Conservation (phyloP, 2,329 filamentous ascomycete species). For the Xylaria arbuscula region DNA sequence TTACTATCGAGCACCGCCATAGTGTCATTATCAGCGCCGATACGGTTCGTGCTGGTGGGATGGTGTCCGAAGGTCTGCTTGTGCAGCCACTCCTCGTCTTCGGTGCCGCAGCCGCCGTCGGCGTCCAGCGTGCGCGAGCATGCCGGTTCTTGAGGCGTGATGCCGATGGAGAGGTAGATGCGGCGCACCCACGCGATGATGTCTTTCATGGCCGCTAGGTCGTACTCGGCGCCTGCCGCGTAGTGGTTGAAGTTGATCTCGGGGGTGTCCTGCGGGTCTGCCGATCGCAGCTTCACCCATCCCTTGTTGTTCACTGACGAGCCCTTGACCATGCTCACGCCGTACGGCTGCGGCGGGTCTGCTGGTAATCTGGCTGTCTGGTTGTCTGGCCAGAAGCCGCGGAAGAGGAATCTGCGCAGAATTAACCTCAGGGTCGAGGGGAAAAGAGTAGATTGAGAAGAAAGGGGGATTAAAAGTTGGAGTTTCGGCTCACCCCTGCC, state of each 20-base stretch:
- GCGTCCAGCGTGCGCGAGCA: conserved; percentile 27
- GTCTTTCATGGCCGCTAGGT: conserved; percentile 55
- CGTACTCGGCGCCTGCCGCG: conserved; percentile 57
- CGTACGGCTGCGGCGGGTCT: conserved; percentile 48
- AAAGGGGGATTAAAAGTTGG: too few species aligned
- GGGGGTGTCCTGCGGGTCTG: conserved; percentile 72
- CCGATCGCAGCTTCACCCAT: conserved; percentile 67
- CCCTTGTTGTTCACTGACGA: conserved; percentile 66
- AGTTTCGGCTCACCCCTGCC: conserved; percentile 23
- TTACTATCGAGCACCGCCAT: conserved; percentile 64
- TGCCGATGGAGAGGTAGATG: conserved; percentile 27
- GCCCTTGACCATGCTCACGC: conserved; percentile 53
- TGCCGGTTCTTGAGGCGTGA: conserved; percentile 33
- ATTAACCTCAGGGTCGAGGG: too few species aligned
- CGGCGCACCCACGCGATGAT: conserved; percentile 52
- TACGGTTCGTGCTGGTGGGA: conserved; percentile 63
- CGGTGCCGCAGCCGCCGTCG: conserved; percentile 25
- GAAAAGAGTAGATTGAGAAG: too few species aligned
- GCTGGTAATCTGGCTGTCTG: conserved; percentile 43
- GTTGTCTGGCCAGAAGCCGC: conserved; percentile 42
- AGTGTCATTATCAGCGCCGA: conserved; percentile 62
- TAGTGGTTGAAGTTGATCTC: conserved; percentile 70
- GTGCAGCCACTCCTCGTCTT: conserved; percentile 50
- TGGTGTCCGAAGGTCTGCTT: conserved; percentile 66
- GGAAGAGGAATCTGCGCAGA: conserved; percentile 32